Conservation (phyloP, 78 protist genomes). For the Dictyostelium firmibasis region DNA sequence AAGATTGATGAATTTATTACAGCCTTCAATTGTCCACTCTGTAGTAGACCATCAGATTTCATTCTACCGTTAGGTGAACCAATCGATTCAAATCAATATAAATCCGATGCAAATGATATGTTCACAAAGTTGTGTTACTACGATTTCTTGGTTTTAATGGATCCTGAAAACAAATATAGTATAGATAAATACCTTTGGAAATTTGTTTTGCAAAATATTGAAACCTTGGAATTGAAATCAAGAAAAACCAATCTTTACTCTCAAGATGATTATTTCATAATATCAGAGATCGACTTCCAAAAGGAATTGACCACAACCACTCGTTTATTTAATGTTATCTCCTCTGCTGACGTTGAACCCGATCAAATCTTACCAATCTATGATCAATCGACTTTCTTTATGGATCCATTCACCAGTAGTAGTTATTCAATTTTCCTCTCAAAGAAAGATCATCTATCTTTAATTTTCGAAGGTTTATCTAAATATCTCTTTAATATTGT, state of each 20-base stretch:
- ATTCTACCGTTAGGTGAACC: slow-evolving; percentile 32
- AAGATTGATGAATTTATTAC: neutral
- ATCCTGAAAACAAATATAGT: neutral
- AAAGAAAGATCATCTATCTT: slow-evolving; percentile 1
- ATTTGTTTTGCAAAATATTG: slow-evolving; percentile 47
- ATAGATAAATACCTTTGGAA: slow-evolving; percentile 49
- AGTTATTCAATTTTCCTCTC: slow-evolving; percentile 38
- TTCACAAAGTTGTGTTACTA: slow-evolving; percentile 22
- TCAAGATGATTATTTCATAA: slow-evolving; percentile 17
- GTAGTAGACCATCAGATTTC: slow-evolving; percentile 29
- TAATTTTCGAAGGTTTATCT: neutral
- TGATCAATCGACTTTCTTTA: neutral
- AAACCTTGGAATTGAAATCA: slow-evolving; percentile 31
- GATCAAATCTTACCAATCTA: slow-evolving; percentile 17
- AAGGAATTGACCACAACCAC: slow-evolving; percentile 47
- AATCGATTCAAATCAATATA: neutral
- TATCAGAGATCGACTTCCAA: slow-evolving; percentile 47
- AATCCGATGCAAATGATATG: neutral
- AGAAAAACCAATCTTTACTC: slow-evolving; percentile 8
- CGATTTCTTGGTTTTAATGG: slow-evolving; percentile 44
- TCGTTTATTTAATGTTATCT: slow-evolving; percentile 17
- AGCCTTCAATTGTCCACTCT: slow-evolving; percentile 53
- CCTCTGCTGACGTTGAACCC: slow-evolving; percentile 12
- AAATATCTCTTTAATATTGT: neutral
- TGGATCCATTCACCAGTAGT: slow-evolving; percentile 47